Evolutionary conservation across 2,329 filamentous ascomycete genomes (phyloP), one percentile per base, ranked within the genome.

Genomic region (Periconia sp.): DNA sequence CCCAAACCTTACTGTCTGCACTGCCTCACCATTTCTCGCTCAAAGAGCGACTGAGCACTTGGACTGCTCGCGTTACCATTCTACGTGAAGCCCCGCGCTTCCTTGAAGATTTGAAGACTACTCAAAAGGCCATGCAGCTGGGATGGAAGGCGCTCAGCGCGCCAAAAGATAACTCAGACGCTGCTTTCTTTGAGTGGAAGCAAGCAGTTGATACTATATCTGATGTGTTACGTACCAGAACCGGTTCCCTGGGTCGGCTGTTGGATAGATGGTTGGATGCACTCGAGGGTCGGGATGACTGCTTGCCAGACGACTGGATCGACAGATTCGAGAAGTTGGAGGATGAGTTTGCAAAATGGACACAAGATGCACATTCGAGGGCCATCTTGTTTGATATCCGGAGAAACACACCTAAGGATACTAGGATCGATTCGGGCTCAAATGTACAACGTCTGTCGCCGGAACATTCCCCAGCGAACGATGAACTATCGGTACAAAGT

Each of bases 201-300:
- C 65, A 71, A 27, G 73, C 74, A 23, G 74, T 82, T n/a, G 73
- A 75, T 44, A 74, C 72, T 15, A 86, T 89, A 69, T 85, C 84
- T 56, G 69, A 73, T 2, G 79, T 85, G 9, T 77, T 97, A 31
- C 85, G 88, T 52, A 77, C 82, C 31, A 89, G 89, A 60, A 85
- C 97, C 33, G 79, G 83, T 14, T 81, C 81, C 35, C 81, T 92
- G 0, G 93, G 91, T 0, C 82, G 82, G 45, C 82, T 86, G 40
- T 80, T 97, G 56, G 94, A 99, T 71, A 84, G 82, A 47, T 91
- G 97, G 83, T 81, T 99, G 14, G 92, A 99, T 73, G 82, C 85
- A 31, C 80, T 97, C 2, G 94, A 97, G 72, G 92, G 91, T 1
- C 81, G 86, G 50, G 81, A 88, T 42, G 94, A 99, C 65, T 91